Evolutionary conservation across 257 asterid genomes (phyloP).

Genomic region (Penstemon newberryi): DNA sequence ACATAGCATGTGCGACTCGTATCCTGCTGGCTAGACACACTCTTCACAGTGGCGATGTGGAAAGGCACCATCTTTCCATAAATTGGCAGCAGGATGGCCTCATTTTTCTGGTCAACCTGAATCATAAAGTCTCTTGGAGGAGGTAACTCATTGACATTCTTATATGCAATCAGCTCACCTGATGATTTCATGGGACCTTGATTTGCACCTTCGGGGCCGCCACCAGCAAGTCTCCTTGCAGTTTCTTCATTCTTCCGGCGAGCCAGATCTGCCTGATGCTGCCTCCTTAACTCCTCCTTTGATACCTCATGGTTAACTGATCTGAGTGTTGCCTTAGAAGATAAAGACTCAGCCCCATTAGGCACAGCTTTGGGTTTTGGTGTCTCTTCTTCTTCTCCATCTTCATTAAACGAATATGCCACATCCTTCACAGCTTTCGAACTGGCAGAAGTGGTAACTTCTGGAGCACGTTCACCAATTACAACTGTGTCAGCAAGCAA

Average conservation of each 20-base stretch:
- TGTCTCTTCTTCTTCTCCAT: slow-evolving; percentile 51
- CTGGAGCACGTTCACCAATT: slow-evolving; percentile 39
- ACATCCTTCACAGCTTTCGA: slow-evolving; percentile 54
- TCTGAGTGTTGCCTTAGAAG: slow-evolving; percentile 67
- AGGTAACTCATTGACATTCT: slow-evolving; percentile 63
- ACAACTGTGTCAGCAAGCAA: slow-evolving; percentile 76
- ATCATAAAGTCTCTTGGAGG: slow-evolving; percentile 63
- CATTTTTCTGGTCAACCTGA: slow-evolving; percentile 71
- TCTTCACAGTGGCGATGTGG: slow-evolving; percentile 66
- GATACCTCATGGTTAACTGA: slow-evolving; percentile 71
- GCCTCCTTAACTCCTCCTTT: slow-evolving; percentile 68
- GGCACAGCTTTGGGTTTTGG: slow-evolving; percentile 32
- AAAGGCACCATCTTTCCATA: slow-evolving; percentile 73
- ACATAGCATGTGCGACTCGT: slow-evolving; percentile 61
- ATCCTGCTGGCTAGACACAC: slow-evolving; percentile 72
- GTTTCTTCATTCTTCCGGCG: slow-evolving; percentile 77
- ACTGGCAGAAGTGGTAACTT: slow-evolving; percentile 54
- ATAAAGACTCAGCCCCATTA: slow-evolving; percentile 30
- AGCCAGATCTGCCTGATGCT: slow-evolving; percentile 82
- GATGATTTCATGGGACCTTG: slow-evolving; percentile 38
- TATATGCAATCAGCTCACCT: slow-evolving; percentile 59
- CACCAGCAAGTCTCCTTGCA: slow-evolving; percentile 69
- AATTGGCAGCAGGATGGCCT: slow-evolving; percentile 65
- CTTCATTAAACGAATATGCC: slow-evolving; percentile 56
- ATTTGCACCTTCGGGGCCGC: slow-evolving; percentile 38